Base-by-base conservation (phyloP, 768 basidiomycete species). In the Ramaria rubella region DNA sequence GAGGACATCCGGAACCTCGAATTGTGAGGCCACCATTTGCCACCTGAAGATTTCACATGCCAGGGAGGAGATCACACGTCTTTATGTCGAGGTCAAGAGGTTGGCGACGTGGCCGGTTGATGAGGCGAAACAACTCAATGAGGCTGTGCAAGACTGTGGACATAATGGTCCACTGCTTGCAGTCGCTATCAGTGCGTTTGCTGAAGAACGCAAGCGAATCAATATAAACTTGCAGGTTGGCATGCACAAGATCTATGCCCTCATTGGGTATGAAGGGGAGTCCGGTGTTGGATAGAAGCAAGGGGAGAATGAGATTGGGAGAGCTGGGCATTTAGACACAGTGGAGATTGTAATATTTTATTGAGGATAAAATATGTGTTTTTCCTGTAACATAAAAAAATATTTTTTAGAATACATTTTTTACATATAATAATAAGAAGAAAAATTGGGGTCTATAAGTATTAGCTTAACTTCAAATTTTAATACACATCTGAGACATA, bases 1-100 rank as follows among this genome's bases (percentile, higher is more conserved):
- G 58, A 64, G 1, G 65, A 74, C 34, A 61, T 75, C 29, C 63
- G 59, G 1, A 15, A 57, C 1, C 52, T 62, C 26, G 59, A 58
- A 4, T 74, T 72, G 73, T 60, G 68, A n/a, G n/a, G n/a, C n/a
- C n/a, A n/a, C n/a, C n/a, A n/a, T n/a, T n/a, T n/a, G n/a, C n/a
- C n/a, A n/a, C 48, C 66, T 68, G 50, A 65, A 65, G n/a, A 65
- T 73, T 24, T 48, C 61, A 30, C 62, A 62, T 11, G 70, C 72
- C 0, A 34, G 58, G 2, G 69, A 73, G 42, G 73, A 75, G 55
- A 63, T 72, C 7, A 9, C 27, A 0, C 55, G 67, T 0, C 58
- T 68, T 21, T 69, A 74, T 33, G 57, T 73, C 11, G 73, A 74
- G 55, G 63, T 73, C 1, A 45, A 43, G 1, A 63, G 69, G 0